Evolutionary conservation across 2,329 filamentous ascomycete species (phyloP).

Genomic region (Hymenoscyphus fraxineus): DNA sequence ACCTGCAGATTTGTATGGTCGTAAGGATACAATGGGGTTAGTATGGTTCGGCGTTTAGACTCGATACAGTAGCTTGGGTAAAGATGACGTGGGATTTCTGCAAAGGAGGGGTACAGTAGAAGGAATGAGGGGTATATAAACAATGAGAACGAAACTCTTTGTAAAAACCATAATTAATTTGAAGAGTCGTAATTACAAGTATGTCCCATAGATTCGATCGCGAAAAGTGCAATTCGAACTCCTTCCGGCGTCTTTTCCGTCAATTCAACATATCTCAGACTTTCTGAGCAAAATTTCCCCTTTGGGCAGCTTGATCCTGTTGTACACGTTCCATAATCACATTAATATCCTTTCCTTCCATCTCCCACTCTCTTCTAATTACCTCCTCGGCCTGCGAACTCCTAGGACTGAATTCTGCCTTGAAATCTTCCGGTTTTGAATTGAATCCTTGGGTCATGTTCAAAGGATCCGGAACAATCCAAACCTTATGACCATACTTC

Average conservation of each 20-base stretch:
- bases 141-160: no score
- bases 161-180: no score
- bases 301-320: conserved; percentile 8
- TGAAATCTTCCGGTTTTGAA: conserved; percentile 8
- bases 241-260: background rate
- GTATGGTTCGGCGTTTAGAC: background rate
- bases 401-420: conserved; percentile 4
- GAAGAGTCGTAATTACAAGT: no score
- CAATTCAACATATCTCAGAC: background rate
- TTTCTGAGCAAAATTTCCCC: conserved; percentile 3
- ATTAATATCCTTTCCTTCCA: conserved; percentile 9
- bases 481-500: conserved; percentile 5
- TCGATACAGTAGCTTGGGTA: background rate
- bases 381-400: conserved; percentile 4
- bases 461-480: conserved; percentile 10
- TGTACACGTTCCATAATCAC: conserved; percentile 9
- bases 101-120: no score
- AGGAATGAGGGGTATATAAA: no score
- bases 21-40: background rate
- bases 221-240: no score
- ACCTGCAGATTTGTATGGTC: background rate
- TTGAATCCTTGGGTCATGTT: conserved; percentile 11
- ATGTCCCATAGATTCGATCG: no score
- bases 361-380: conserved; percentile 5
- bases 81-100: no score